Evolutionary conservation across 2,329 filamentous ascomycete species (phyloP).

Genomic region (Penicillium oxalicum): DNA sequence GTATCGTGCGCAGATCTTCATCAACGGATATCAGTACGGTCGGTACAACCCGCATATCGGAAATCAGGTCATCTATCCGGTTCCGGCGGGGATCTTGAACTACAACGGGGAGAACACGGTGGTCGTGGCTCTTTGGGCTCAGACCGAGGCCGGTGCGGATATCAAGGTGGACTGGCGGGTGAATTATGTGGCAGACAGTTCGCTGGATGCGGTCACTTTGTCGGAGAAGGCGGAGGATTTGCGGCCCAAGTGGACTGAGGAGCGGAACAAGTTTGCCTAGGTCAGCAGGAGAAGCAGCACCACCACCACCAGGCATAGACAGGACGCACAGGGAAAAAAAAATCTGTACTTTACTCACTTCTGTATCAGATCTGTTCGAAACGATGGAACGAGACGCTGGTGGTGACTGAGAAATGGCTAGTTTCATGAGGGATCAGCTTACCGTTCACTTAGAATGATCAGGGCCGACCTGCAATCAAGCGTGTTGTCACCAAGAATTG

Average conservation of each 20-base stretch:
- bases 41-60: conserved; percentile 57
- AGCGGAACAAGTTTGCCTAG: conserved; percentile 32
- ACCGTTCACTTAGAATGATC: too few species aligned
- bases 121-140: conserved; percentile 55
- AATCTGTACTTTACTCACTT: too few species aligned
- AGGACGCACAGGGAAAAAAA: too few species aligned
- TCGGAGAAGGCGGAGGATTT: conserved; percentile 38
- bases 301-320: too few species aligned
- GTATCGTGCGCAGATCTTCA: conserved; percentile 52
- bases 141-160: conserved; percentile 48
- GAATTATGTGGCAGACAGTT: conserved; percentile 50
- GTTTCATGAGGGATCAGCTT: too few species aligned
- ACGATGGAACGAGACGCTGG: too few species aligned
- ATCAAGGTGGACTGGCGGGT: conserved; percentile 48
- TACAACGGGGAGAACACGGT: conserved; percentile 55
- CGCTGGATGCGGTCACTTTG: conserved; percentile 46
- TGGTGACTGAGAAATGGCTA: too few species aligned
- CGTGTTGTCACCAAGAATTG: too few species aligned
- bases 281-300: too few species aligned
- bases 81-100: conserved; percentile 55
- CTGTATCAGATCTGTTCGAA: too few species aligned
- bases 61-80: conserved; percentile 55
- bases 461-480: too few species aligned
- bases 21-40: conserved; percentile 62
- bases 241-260: conserved; percentile 47